phyloP scores from a whole-genome alignment of 31 red algal species.

The Bonnemaisonia californica region DNA sequence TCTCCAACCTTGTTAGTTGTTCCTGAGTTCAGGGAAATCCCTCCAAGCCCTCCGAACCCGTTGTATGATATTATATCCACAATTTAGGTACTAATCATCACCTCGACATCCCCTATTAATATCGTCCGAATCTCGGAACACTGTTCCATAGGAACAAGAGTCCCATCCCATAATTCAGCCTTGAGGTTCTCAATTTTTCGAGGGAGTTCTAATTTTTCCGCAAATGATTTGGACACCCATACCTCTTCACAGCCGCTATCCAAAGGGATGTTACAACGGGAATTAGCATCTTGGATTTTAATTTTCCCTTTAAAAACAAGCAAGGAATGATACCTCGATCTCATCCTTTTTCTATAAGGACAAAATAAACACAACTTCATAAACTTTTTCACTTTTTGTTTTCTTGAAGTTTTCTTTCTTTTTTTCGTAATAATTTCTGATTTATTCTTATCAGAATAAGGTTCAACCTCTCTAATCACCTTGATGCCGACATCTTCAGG shows the following conservation, averaged over 20 bases:
- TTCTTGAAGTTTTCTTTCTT: neutral
- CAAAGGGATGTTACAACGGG: slow-evolving; percentile 27
- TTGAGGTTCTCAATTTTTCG: slow-evolving; percentile 13
- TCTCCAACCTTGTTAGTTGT: too few species aligned
- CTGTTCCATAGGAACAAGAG: slow-evolving; percentile 36
- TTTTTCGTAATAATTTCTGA: slow-evolving; percentile 5
- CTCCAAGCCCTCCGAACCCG: too few species aligned
- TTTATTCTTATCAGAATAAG: too few species aligned
- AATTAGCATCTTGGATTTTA: neutral
- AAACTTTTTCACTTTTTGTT: neutral
- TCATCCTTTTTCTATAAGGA: slow-evolving; percentile 14
- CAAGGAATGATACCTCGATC: slow-evolving; percentile 1
- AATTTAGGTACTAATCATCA: slow-evolving; percentile 9
- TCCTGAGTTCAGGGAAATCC: too few species aligned
- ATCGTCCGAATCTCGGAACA: slow-evolving; percentile 20
- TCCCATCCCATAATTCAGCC: slow-evolving; percentile 49
- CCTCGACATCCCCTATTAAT: slow-evolving; percentile 7
- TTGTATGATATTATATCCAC: slow-evolving; percentile 32
- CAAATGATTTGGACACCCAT: slow-evolving; percentile 32
- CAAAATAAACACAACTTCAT: slow-evolving; percentile 3
- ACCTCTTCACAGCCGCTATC: slow-evolving; percentile 9
- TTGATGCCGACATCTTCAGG: too few species aligned
- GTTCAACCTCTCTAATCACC: too few species aligned
- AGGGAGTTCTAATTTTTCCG: slow-evolving; percentile 24
- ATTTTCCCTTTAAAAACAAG: slow-evolving; percentile 36